Evolutionary conservation across 1,284 basidiomycete species (phyloP), one percentile per base, ranked within the genome.

Genomic region (Malassezia dermatis): DNA sequence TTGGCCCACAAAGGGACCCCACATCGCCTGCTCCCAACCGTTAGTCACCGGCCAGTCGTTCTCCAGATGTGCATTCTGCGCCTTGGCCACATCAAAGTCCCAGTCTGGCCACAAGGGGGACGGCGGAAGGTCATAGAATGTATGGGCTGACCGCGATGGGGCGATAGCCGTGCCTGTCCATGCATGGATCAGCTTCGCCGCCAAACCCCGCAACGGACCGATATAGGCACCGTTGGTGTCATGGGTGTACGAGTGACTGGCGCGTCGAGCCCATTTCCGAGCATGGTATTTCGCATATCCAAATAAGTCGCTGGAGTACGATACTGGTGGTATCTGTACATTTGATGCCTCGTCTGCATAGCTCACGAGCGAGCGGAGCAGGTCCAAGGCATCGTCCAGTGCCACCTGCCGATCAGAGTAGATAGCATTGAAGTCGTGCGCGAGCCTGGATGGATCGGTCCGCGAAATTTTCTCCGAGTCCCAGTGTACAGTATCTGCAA

Each of bases 11-110:
- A 57, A 57, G 19, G 49, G 49, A 23, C 55, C 55, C 55, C 55
- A 57, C 49, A 57, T 52, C n/a, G 55, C 55, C 28, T 57, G 50
- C 32, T 57, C 55, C 55, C 55, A 57, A 12, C 55, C 55, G 28
- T 57, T 57, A 7, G 51, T 26, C 4, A 45, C 27, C 4, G 37
- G 30, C 17, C 13, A 27, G 2, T 32, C 24, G 13, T 39, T 15
- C 7, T 21, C 17, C 3, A 28, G 23, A n/a, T 35, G 37, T 11
- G 53, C 53, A 24, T 37, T 35, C 11, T 26, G n/a, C 10, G 53
- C 53, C 30, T 56, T 56, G 35, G 13, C 35, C 5, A n/a, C 8
- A 17, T 57, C 39, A 48, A 31, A 52, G 39, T 57, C 55, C 55
- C 55, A 57, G 30, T 57, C 50, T 3, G 55, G 55, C 55, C 55